Evolutionary conservation across 192 early-diverging fungal genomes (phyloP).

Genomic region (Chytriomyces sp.): DNA sequence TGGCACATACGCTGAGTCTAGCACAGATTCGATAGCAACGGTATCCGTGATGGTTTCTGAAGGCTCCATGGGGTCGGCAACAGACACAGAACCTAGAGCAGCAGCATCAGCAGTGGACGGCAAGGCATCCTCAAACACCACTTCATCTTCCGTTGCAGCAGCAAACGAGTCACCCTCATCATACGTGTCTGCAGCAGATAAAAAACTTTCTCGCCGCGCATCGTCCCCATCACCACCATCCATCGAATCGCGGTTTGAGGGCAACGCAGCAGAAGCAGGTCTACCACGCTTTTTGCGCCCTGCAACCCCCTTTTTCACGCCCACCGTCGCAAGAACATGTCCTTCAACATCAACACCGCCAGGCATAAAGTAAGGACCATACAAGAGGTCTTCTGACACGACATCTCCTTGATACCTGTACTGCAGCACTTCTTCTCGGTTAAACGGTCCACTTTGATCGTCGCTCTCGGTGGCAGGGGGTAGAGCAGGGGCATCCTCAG

Average conservation of each 20-base stretch:
- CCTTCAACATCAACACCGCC: slow-evolving; percentile 4
- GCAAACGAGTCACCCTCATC: neutral
- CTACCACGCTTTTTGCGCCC: neutral
- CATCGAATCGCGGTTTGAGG: neutral
- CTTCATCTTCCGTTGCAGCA: neutral
- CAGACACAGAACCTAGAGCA: neutral
- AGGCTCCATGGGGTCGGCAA: neutral
- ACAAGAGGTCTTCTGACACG: neutral
- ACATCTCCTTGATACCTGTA: neutral
- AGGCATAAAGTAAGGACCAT: slow-evolving; percentile 31
- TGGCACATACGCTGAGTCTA: no score
- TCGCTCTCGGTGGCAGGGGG: neutral
- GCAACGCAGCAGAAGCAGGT: neutral
- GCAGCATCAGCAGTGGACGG: neutral
- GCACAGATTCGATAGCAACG: no score
- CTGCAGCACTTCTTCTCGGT: neutral
- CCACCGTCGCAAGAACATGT: slow-evolving; percentile 4
- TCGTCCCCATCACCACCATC: neutral
- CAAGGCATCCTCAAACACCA: neutral
- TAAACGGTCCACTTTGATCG: neutral
- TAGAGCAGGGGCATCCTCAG: neutral
- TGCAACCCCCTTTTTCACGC: neutral
- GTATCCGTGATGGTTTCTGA: no score
- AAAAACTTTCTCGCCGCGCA: neutral
- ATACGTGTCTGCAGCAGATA: neutral